Conservation (phyloP, 371 early-diverging fungal species). For the Mortierella sp. region DNA sequence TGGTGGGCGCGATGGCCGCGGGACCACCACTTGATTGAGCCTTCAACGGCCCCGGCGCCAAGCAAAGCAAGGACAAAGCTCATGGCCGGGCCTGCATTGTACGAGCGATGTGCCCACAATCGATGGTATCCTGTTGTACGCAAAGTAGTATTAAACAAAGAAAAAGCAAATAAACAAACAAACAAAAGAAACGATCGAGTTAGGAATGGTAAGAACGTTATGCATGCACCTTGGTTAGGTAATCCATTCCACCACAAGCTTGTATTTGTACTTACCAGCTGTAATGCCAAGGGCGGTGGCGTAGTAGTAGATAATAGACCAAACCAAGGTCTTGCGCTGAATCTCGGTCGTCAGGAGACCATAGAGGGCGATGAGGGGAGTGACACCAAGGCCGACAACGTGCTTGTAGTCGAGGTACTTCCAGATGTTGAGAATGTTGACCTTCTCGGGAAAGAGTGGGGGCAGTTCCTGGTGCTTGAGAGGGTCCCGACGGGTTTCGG, state of each 20-base stretch:
- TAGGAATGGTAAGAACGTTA: background rate
- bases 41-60: constrained; percentile 86
- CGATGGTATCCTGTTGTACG: constrained; percentile 76
- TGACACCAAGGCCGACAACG: constrained; percentile 73
- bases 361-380: constrained; percentile 88
- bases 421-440: constrained; percentile 67
- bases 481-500: constrained; percentile 52
- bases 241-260: background rate
- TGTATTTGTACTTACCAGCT: constrained; percentile 68
- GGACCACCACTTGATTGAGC: constrained; percentile 91
- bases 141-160: constrained; percentile 4
- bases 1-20: constrained; percentile 94
- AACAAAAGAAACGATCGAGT: too few species aligned
- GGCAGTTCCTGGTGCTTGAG: constrained; percentile 56
- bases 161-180: background rate
- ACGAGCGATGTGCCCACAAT: constrained; percentile 86
- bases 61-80: constrained; percentile 74
- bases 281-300: constrained; percentile 94
- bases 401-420: constrained; percentile 88
- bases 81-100: constrained; percentile 73
- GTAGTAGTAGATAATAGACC: constrained; percentile 83
- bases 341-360: constrained; percentile 81
- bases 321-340: constrained; percentile 78
- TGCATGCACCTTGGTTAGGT: background rate
- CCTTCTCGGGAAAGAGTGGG: constrained; percentile 67